Percentiles rank a stretch among this genome's conserved stretches.
Evolutionary conservation across 225 moss, liverwort and hornwort genomes (phyloP).

Genomic region (Neckera pumila): DNA sequence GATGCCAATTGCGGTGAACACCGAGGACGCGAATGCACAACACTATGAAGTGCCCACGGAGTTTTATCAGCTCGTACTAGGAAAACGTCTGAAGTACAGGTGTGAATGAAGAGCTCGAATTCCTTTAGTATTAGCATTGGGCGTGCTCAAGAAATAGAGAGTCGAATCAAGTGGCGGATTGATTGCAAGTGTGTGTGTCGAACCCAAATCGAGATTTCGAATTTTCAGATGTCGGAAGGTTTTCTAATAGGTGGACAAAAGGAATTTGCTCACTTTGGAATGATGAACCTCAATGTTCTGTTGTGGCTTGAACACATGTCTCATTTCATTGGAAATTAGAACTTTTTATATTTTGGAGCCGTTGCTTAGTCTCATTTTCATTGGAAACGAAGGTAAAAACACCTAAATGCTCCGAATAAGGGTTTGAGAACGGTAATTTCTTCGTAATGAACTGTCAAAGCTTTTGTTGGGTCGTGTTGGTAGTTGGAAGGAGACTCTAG

Average conservation of each 20-base stretch:
- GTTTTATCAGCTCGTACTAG: constrained; percentile 68
- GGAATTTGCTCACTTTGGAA: not conserved
- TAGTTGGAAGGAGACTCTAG: not conserved
- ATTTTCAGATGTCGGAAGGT: not conserved
- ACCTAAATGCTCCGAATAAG: not conserved
- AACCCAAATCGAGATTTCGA: not conserved
- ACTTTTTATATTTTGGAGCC: not conserved
- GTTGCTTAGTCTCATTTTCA: not conserved
- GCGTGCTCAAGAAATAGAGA: not conserved
- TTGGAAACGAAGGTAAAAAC: not conserved
- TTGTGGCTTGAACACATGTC: not conserved
- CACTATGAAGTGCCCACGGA: constrained; percentile 95
- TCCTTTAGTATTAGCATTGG: not conserved
- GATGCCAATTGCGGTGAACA: constrained; percentile 89
- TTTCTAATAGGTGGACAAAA: not conserved
- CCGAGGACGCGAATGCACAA: constrained; percentile 69
- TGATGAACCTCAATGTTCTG: not conserved
- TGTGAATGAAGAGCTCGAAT: not conserved
- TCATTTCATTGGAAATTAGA: not conserved
- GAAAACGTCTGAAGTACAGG: constrained; percentile 93
- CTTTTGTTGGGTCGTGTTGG: not conserved
- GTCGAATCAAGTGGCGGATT: not conserved
- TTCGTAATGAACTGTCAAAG: not conserved
- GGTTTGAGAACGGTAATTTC: not conserved
- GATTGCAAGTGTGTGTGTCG: not conserved